Percentiles rank a stretch among this genome's conserved stretches.
These are phyloP conservation scores for Pestalotiopsis sp. DNA, from an alignment of 2,329 filamentous ascomycete species.

Conservation along the genomic window DNA sequence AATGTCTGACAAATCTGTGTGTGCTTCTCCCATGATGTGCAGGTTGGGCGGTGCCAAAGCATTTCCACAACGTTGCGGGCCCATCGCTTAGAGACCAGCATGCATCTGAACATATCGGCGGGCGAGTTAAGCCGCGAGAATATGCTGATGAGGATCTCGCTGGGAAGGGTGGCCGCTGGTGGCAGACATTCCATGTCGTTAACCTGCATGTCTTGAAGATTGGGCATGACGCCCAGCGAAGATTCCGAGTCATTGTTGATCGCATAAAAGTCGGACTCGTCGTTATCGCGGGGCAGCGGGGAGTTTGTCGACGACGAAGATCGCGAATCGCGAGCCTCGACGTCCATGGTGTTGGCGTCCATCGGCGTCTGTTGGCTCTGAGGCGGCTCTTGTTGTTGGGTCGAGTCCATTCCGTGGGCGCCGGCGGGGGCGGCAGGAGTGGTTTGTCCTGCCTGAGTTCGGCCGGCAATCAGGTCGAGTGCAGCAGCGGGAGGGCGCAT, in stretches of 20 bases:
- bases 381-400: not conserved
- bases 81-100: constrained; percentile 95
- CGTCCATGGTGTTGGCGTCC: constrained; percentile 25
- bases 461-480: constrained; percentile 17
- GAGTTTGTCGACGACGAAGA: constrained; percentile 74
- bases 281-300: constrained; percentile 75
- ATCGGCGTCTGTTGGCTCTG: constrained; percentile 6
- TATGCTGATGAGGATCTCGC: constrained; percentile 91
- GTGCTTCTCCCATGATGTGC: constrained; percentile 83
- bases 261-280: constrained; percentile 93
- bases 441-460: constrained; percentile 9
- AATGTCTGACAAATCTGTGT: constrained; percentile 80
- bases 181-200: constrained; percentile 68
- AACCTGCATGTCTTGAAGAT: constrained; percentile 74
- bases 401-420: not conserved
- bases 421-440: constrained; percentile 1
- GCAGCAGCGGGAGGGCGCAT: constrained; percentile 17
- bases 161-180: constrained; percentile 85
- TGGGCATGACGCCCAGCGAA: constrained; percentile 76
- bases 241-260: constrained; percentile 91
- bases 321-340: constrained; percentile 53
- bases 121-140: constrained; percentile 82
- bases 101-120: constrained; percentile 79
- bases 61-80: constrained; percentile 89
- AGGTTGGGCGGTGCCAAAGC: constrained; percentile 92